These are phyloP conservation scores for Trichoderma asperellum DNA, from an alignment of 2,329 filamentous ascomycete species.

Conservation along the genomic window DNA sequence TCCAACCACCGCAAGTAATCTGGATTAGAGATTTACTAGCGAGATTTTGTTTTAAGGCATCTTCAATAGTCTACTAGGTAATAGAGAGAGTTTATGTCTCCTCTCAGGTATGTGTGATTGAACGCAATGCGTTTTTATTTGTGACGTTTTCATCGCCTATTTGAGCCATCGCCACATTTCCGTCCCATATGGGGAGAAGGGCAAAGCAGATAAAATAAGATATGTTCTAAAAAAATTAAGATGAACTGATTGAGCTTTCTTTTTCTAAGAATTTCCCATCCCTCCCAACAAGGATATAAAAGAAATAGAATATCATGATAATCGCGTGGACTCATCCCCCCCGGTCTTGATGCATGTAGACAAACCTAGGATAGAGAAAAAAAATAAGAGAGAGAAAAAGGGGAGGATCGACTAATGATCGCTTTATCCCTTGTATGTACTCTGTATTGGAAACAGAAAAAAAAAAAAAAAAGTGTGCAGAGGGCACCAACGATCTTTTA, in stretches of 20 bases:
- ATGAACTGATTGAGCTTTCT: neutral
- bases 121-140: neutral
- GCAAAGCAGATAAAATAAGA: neutral
- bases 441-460: constrained; percentile 3
- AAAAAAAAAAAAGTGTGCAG: neutral
- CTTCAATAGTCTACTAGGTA: constrained; percentile 1
- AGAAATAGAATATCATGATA: constrained; percentile 16
- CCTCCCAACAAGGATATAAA: neutral
- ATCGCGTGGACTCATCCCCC: constrained; percentile 19
- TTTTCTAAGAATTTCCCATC: neutral
- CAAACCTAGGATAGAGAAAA: constrained; percentile 8
- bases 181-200: neutral
- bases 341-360: constrained; percentile 16
- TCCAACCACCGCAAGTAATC: neutral
- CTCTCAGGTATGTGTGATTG: neutral
- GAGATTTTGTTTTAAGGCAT: neutral
- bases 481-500: neutral
- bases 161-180: neutral
- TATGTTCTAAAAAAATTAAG: neutral
- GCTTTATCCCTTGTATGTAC: constrained; percentile 1
- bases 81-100: neutral
- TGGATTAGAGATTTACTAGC: neutral
- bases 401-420: neutral
- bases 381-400: neutral
- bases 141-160: neutral